Base-by-base conservation (phyloP, 1,139 yeast species). In the Pichia sp. region DNA sequence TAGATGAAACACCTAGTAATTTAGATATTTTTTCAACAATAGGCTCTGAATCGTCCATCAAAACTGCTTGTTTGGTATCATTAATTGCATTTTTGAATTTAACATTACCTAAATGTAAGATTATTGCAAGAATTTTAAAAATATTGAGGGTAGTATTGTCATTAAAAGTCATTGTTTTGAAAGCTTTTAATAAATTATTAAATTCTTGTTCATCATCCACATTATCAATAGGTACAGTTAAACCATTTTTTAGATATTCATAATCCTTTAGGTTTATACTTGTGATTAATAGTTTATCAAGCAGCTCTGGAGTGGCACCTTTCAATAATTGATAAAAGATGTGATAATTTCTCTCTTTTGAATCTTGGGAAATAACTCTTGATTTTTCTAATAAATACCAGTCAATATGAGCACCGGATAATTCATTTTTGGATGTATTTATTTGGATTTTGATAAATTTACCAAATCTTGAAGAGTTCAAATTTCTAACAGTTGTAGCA, bases 381-480 rank as follows among this genome's bases (percentile, higher is more conserved):
- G 97, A 87, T 64, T 92, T 94, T 63, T 94, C 99, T 41, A 94
- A 69, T 30, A 94, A 68, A 57, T 94, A 94, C 85, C 96, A 94
- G 59, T 92, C 96, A 46, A 94, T 87, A 51, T 86, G 82, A 10
- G 97, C 97, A 10, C 97, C 97, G 25, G 78, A 72, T 35, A 94
- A 82, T 51, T 75, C 74, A 5, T 87, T 89, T 10, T 73, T 66
- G 2, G 68, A 59, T 3, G 56, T 58, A 44, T 78, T 73, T 11
- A 52, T 48, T 62, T 80, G 89, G 48, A 94, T 86, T 57, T 92
- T 83, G 52, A 94, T 87, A 61, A 92, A 94, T 64, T 94, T 94
- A 40, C 99, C 99, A 62, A 94, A 94, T 60, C 99, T 77, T 10
- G 98, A 92, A 9, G 97, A 89, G 62, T 94, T 94, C 62, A 90